These are phyloP conservation scores for Strigomonas culicis DNA, from an alignment of 208 protist species.

Conservation along the genomic window DNA sequence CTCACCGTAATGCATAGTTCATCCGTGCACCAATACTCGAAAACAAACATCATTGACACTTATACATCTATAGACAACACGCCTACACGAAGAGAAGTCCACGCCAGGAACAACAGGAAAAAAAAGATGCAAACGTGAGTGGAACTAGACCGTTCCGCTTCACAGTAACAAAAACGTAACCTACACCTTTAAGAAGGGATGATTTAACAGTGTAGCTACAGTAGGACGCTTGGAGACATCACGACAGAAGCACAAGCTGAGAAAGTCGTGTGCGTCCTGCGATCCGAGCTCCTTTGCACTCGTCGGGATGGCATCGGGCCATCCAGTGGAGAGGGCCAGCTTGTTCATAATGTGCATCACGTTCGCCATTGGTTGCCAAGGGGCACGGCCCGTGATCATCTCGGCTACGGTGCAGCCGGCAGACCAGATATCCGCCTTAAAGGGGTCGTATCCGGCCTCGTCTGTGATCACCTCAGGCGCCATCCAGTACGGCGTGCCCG, in stretches of 20 bases:
- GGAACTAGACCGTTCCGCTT: not conserved
- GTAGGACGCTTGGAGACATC: conserved; percentile 71
- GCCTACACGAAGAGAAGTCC: not conserved
- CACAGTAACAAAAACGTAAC: too few relatives aligned
- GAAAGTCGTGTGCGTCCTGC: conserved; percentile 77
- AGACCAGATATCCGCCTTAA: conserved; percentile 91
- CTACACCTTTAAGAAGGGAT: conserved; percentile 80
- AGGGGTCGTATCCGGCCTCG: conserved; percentile 87
- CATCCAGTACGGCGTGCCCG: conserved; percentile 91
- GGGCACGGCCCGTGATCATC: conserved; percentile 85
- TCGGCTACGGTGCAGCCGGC: conserved; percentile 88
- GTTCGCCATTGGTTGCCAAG: conserved; percentile 81
- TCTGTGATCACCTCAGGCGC: conserved; percentile 90
- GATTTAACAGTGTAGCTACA: conserved; percentile 59
- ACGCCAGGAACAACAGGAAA: not conserved
- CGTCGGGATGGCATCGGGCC: conserved; percentile 87
- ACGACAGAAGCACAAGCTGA: conserved; percentile 84
- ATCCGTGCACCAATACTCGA: not conserved
- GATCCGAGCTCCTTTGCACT: conserved; percentile 71
- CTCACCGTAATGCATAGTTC: not conserved
- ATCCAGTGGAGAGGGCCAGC: conserved; percentile 81
- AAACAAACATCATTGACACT: not conserved
- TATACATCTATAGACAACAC: not conserved
- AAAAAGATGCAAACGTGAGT: not conserved
- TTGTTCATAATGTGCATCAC: conserved; percentile 93